Conservation (phyloP, 169 alveolate genomes). For the Babesia ovata region DNA sequence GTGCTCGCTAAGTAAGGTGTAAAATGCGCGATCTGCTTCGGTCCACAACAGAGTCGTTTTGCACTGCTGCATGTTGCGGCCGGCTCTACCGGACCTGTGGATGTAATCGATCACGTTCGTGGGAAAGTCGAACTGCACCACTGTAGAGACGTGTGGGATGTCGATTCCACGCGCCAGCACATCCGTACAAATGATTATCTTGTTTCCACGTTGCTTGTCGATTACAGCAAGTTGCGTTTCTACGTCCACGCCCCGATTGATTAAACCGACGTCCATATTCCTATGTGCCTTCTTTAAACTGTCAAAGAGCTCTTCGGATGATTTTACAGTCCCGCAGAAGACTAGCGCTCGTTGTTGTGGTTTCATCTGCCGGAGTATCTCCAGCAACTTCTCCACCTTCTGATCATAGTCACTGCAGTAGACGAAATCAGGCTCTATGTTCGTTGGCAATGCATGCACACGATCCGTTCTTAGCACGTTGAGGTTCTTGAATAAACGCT, state of each 20-base stretch:
- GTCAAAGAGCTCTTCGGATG: background rate
- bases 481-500: conserved; percentile 7
- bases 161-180: conserved; percentile 97
- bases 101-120: conserved; percentile 88
- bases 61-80: conserved; percentile 86
- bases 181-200: conserved; percentile 91
- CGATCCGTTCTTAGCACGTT: background rate
- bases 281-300: background rate
- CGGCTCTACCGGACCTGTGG: conserved; percentile 97
- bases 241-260: conserved; percentile 21
- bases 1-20: conserved; percentile 16
- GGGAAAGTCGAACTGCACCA: conserved; percentile 95
- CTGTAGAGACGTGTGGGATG: conserved; percentile 90
- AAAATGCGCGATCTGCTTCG: conserved; percentile 35
- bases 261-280: conserved; percentile 17
- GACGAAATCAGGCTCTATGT: conserved; percentile 23
- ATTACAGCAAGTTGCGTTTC: conserved; percentile 8
- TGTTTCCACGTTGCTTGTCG: conserved; percentile 59
- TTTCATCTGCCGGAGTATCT: background rate
- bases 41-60: conserved; percentile 42
- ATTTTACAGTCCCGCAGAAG: conserved; percentile 16
- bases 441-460: conserved; percentile 14
- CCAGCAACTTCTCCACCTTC: conserved; percentile 9
- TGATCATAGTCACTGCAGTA: conserved; percentile 13
- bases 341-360: conserved; percentile 16